Evolutionary conservation across 2,329 filamentous ascomycete species (phyloP).

Genomic region (Albifimbria verrucaria): DNA sequence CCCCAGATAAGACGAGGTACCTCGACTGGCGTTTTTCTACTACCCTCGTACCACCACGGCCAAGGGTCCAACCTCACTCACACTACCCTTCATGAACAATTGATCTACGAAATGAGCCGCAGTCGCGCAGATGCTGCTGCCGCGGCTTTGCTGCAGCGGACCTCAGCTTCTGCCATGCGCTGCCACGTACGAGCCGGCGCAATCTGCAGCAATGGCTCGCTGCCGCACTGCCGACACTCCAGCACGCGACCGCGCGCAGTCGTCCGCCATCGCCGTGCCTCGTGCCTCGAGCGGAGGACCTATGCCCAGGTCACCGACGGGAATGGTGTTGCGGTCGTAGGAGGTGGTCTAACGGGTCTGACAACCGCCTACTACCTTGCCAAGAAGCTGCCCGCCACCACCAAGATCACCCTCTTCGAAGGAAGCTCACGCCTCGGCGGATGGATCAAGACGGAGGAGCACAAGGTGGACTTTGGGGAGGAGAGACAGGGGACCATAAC

Average conservation of each 20-base stretch:
- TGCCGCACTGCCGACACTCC: constrained; percentile 6
- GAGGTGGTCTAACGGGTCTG: constrained; percentile 81
- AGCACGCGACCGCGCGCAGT: constrained; percentile 8
- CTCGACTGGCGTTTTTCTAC: no score
- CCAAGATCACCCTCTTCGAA: constrained; percentile 81
- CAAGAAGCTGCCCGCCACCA: constrained; percentile 57
- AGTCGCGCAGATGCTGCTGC: constrained; percentile 22
- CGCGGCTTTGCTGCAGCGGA: constrained; percentile 20
- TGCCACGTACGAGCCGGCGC: constrained; percentile 6
- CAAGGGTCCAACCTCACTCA: neutral
- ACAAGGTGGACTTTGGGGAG: constrained; percentile 49
- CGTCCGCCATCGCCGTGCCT: constrained; percentile 5
- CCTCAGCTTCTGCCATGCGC: constrained; percentile 11
- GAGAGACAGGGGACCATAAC: constrained; percentile 57
- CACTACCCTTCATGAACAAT: constrained; percentile 22
- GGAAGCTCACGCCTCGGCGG: constrained; percentile 68
- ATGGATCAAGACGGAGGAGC: constrained; percentile 71
- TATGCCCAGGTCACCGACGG: constrained; percentile 17
- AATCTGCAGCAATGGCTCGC: constrained; percentile 1
- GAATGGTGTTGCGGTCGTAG: constrained; percentile 63
- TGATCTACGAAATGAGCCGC: constrained; percentile 24
- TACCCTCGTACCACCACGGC: constrained; percentile 15
- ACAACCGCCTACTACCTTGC: constrained; percentile 74
- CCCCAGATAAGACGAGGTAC: no score
- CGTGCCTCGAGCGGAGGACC: constrained; percentile 7